Base-by-base conservation (phyloP, 2,329 filamentous ascomycete genomes). In the Hirsutella minnesotensis region DNA sequence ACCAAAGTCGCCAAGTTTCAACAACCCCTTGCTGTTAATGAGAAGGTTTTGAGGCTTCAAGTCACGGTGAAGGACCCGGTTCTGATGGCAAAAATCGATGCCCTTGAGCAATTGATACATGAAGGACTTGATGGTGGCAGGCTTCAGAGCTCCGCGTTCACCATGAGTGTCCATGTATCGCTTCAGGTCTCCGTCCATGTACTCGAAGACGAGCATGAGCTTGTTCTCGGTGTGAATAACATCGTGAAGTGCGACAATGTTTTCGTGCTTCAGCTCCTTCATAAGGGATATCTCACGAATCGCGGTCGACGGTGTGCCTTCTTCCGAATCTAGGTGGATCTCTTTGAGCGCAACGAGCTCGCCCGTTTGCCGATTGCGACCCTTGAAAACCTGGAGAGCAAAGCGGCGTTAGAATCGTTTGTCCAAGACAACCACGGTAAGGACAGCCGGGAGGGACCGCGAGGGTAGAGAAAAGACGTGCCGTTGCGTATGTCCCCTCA, bases 181-280 rank as follows among this genome's bases (percentile, higher is more conserved):
- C 72, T 98, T 98, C 10, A 98, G 70, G 58, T 98, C 92, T 60
- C 89, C 88, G 65, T 98, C 92, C 90, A 98, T 95, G 65, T 82
- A 95, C 64, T 98, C 92, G 55, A 98, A 98, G 9, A 98, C 92
- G 34, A 98, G 81, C 92, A 98, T 98, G 45, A 98, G 79, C 64
- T 98, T 98, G 68, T 96, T 98, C 70, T 98, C 92, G 45, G 92
- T 98, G 65, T 98, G 92, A 56, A 98, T 96, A 44, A 98, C 92
- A 72, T 98, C 92, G 73, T 96, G 87, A 5, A 98, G 80, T 46
- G 83, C 86, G 55, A 98, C 89, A 52, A 98, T 96, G 60, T 95
- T 96, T 62, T 95, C 89, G 65, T 98, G 92, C 66, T 96, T 96
- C 52, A 98, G 76, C 67, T 98, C 92, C 67, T 98, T 98, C 92